Evolutionary conservation across 768 basidiomycete genomes (phyloP).

Genomic region (Floccularia luteovirens): DNA sequence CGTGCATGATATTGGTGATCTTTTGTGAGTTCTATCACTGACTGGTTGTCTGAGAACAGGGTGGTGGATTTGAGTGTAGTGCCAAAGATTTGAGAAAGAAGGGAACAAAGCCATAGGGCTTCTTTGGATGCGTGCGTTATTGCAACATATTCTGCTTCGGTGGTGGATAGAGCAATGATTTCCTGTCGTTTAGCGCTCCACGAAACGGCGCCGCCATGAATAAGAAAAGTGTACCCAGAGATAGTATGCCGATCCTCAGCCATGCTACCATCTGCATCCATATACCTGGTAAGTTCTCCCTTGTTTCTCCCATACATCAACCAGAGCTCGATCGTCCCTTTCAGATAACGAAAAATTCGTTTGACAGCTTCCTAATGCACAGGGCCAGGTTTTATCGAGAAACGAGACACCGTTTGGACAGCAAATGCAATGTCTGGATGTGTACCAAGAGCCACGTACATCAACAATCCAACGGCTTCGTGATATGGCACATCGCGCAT

Average conservation of each 20-base stretch:
- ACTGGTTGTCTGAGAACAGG: background rate
- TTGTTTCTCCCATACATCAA: constrained; percentile 18
- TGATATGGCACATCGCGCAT: too few species aligned
- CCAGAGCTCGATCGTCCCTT: constrained; percentile 9
- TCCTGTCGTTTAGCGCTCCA: constrained; percentile 22
- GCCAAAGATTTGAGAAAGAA: background rate
- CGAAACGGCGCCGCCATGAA: constrained; percentile 20
- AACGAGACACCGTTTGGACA: constrained; percentile 10
- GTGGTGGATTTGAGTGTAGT: background rate
- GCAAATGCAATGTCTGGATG: constrained; percentile 12
- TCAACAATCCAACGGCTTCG: constrained; percentile 10
- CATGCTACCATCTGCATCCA: constrained; percentile 14
- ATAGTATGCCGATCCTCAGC: constrained; percentile 17
- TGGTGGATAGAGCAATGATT: background rate
- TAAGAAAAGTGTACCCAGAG: constrained; percentile 23
- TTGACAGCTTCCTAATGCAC: constrained; percentile 22
- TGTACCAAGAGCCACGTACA: constrained; percentile 11
- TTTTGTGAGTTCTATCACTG: background rate
- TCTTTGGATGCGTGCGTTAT: background rate
- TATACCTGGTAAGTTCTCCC: constrained; percentile 18
- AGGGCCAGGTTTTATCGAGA: constrained; percentile 11
- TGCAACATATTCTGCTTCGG: background rate
- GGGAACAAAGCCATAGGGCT: background rate
- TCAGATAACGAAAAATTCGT: constrained; percentile 14
- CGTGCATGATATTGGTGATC: background rate